Evolutionary conservation across 2,329 filamentous ascomycete species (phyloP), one percentile per base, ranked within the genome.

Genomic region (Pseudogymnoascus sp.): DNA sequence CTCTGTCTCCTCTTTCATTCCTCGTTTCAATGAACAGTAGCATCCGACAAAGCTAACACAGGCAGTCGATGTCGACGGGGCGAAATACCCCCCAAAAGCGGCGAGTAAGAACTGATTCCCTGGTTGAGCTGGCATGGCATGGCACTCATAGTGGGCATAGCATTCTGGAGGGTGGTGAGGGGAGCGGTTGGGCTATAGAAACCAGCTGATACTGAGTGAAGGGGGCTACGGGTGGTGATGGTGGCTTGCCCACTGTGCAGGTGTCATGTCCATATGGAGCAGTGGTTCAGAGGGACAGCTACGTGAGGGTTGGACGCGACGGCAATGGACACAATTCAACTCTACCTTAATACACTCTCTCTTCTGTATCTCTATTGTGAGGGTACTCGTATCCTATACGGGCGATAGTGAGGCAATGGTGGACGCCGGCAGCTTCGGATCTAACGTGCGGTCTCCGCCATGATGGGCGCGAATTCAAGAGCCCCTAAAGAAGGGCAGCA

Each of bases 11-110:
- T 9, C 11, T 58, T 23, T 18, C 40, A 60, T 33, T n/a, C 18
- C 8, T 0, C 40, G n/a, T 1, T 7, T 11, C 14, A 25, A 23
- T 23, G n/a, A 18, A 35, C 40, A 41, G 25, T 16, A 21, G 4
- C n/a, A 31, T 9, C 21, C 14, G 25, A 3, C 8, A 55, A 33
- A 55, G 84, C 71, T 75, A 76, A 65, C 70, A 70, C 0, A 80
- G 80, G 68, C 18, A 60, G 76, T 82, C 64, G 78, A 81, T 68
- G 76, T 76, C 59, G 76, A 79, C 23, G 81, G 80, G 37, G 78
- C 79, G 65, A 67, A 78, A 67, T 85, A 83, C 67, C 82, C 83
- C 37, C 81, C 82, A n/a, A 81, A 76, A 75, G 79, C 75, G 14
- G 73, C 37, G 21, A 65, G 65, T 18, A 61, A 45, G 37, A 28